Conservation (phyloP, 345 rosid species). For the Psidium friedrichsthalianum region DNA sequence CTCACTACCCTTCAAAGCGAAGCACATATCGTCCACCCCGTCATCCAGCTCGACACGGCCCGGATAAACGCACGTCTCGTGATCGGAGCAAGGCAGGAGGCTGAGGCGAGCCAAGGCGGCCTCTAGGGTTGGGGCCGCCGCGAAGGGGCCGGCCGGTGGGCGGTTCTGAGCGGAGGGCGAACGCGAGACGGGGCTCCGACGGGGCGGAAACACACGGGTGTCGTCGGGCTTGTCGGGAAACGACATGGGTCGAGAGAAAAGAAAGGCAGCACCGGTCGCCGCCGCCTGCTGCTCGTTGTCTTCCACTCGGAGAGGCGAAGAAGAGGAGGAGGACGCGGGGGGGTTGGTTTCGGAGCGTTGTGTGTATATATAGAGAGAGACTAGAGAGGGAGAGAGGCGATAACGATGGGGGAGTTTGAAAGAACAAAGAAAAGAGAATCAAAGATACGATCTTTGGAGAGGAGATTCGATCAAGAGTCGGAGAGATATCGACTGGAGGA, state of each 20-base stretch:
- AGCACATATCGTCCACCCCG: not conserved
- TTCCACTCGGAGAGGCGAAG: conserved; percentile 12
- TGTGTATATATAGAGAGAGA: not conserved
- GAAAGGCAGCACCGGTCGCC: not conserved
- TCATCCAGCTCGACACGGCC: not conserved
- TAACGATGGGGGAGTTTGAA: not conserved
- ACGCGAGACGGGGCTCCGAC: conserved; percentile 55
- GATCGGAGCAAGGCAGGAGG: not conserved
- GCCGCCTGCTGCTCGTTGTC: too few relatives aligned
- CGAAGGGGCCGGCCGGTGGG: not conserved
- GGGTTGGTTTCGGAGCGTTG: conserved; percentile 27
- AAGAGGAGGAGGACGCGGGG: conserved; percentile 15
- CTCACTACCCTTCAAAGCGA: not conserved
- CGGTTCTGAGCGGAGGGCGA: conserved; percentile 30
- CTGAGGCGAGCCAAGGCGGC: not conserved
- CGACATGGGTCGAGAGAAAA: not conserved
- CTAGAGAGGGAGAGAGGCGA: not conserved
- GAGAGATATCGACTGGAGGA: not conserved
- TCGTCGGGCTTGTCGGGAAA: not conserved
- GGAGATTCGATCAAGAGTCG: not conserved
- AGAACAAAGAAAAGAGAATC: not conserved
- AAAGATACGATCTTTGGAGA: not conserved
- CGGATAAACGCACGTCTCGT: not conserved
- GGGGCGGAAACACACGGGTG: conserved; percentile 24
- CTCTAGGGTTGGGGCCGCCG: not conserved